phyloP scores from a whole-genome alignment of 345 rosid genomes.

The Excoecaria agallocha region DNA sequence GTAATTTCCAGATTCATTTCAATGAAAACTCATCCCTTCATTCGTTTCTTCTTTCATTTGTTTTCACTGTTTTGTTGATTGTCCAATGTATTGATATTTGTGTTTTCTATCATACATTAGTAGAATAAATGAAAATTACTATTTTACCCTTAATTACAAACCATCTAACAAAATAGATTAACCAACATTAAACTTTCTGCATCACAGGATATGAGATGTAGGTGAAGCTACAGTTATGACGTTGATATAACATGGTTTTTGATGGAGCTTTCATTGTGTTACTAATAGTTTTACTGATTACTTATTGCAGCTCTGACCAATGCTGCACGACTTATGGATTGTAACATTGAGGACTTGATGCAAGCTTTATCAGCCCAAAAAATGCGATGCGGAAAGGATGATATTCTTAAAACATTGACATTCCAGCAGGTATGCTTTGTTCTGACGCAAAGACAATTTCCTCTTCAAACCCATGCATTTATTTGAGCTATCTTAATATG shows the following conservation, averaged over 20 bases:
- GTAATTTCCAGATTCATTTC: too few relatives aligned
- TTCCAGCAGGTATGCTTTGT: conserved; percentile 63
- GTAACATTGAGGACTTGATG: conserved; percentile 54
- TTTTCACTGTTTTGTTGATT: too few relatives aligned
- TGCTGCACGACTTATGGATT: conserved; percentile 74
- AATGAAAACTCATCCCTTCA: too few relatives aligned
- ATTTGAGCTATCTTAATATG: conserved; percentile 2
- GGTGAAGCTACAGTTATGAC: background rate
- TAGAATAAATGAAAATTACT: too few relatives aligned
- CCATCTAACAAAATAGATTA: too few relatives aligned
- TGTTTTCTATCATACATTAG: too few relatives aligned
- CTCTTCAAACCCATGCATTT: background rate
- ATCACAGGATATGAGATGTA: background rate
- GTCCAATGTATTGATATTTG: too few relatives aligned
- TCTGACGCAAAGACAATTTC: conserved; percentile 5
- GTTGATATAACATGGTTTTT: background rate
- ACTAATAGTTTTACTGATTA: conserved; percentile 10
- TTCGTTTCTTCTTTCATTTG: too few relatives aligned
- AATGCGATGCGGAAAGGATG: conserved; percentile 70
- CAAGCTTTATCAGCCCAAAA: conserved; percentile 63
- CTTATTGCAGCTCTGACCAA: conserved; percentile 60
- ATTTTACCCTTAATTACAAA: too few relatives aligned
- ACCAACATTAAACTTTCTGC: background rate
- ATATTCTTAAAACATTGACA: conserved; percentile 63
- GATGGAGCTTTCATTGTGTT: background rate